Base-by-base conservation (phyloP, 202 grass and related monocot genomes). In the Setaria viridis region DNA sequence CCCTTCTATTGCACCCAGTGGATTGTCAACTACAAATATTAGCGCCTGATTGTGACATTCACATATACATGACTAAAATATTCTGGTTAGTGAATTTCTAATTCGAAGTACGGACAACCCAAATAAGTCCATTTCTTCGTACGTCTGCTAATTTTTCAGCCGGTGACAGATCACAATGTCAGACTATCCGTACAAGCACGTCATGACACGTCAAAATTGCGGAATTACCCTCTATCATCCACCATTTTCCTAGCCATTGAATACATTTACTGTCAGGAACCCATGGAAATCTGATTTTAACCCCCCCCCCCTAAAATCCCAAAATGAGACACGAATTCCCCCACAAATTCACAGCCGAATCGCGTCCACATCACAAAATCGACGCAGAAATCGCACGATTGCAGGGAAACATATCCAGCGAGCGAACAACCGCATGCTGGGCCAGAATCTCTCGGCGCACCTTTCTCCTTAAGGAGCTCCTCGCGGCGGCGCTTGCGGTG, bases 401-500 rank as follows among this genome's bases (percentile, higher is more conserved):
- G 60, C 7, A 14, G 60, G 33, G 25, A 21, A 56, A 74, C 67
- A 5, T 17, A 57, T 1, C n/a, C 43, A 70, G 53, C 15, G 2
- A 58, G 34, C 12, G 15, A 74, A 58, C 16, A 35, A 67, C 25
- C 20, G 14, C 37, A 17, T 41, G 39, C 5, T 0, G 39, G 39
- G 5, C 5, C 33, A 56, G 7, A 54, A 71, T 47, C 41, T 46
- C 32, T 47, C 42, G 4, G 42, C 89, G 6, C 71, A 94, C 94
- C 91, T 97, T 90, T 97, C 76, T 93, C 91, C 86, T 87, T 97
- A 15, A 55, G 78, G 42, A 93, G 86, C 80, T 90, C 94, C 78
- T 93, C 94, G 43, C 94, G 91, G 13, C 89, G 82, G 46, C 94
- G 89, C 79, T 97, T 97, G 53, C 91, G 76, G 16, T 94, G 91